A percentile compares a stretch with the other conserved stretches of the same genome.
These are phyloP conservation scores for Pseudonitzschia multistriata DNA, from an alignment of 108 stramenopile species.

Conservation along the genomic window DNA sequence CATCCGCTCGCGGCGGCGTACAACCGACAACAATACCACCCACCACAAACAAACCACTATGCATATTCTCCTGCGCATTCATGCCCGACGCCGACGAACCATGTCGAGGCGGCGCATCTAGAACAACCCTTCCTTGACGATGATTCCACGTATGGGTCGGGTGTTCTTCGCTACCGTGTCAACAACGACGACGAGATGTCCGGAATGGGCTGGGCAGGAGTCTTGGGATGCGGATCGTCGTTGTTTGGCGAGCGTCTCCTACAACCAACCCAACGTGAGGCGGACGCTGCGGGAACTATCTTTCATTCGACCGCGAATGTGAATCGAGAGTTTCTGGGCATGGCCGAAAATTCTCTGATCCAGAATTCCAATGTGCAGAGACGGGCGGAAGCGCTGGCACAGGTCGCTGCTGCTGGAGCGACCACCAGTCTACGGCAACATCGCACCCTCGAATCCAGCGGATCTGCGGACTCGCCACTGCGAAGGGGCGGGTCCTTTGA, in stretches of 20 bases:
- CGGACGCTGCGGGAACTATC: background rate
- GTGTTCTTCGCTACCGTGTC: constrained; percentile 35
- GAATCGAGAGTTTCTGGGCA: background rate
- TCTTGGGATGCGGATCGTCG: constrained; percentile 34
- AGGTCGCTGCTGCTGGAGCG: no score
- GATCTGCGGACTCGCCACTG: constrained; percentile 7
- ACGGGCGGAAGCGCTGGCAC: background rate
- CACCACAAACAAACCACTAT: constrained; percentile 10
- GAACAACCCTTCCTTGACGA: constrained; percentile 37
- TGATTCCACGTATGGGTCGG: constrained; percentile 6
- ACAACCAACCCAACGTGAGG: constrained; percentile 10
- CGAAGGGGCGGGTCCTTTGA: constrained; percentile 37
- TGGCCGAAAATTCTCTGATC: background rate
- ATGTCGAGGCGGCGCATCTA: background rate
- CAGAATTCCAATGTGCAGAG: background rate
- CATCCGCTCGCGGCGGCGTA: background rate
- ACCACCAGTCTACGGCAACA: background rate
- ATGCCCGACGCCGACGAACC: constrained; percentile 32
- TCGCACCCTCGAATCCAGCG: constrained; percentile 1
- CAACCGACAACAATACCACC: background rate
- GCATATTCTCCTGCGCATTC: constrained; percentile 34
- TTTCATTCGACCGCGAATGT: constrained; percentile 1
- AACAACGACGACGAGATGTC: constrained; percentile 31
- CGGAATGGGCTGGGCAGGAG: constrained; percentile 22
- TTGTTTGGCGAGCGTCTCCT: constrained; percentile 42